Evolutionary conservation across 306 rosid genomes (phyloP), one percentile per base, ranked within the genome.

Genomic region (Lablab purpureus): DNA sequence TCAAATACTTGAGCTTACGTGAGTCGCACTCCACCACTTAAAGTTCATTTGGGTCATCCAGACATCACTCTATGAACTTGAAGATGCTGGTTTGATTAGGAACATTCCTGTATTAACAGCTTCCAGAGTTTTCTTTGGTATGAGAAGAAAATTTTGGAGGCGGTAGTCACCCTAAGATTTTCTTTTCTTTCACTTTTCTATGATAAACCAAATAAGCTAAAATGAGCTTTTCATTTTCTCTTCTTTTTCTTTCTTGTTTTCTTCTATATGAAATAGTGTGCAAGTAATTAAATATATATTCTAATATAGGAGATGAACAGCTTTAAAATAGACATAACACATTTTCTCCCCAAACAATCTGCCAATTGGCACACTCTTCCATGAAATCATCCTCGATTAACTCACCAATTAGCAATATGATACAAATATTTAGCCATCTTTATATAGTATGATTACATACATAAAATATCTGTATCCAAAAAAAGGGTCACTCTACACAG

Each of bases 261-360:
- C 67, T 28, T 62, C 45, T 60, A 62, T 30, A 62, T 41, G 25
- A 32, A 63, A 32, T 13, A 32, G 45, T 32, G 14, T n/a, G 23
- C 1, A 63, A 52, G 51, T 43, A 66, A 52, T n/a, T 71, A 56
- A 22, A 37, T 41, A 45, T 40, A 82, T 45, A 37, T 56, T 47
- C 21, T 60, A 36, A 32, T 58, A 43, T 73, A 81, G 43, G 36
- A 36, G n/a, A 84, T 28, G 46, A 77, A 46, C 73, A 67, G 10
- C 19, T 25, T 45, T 10, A 45, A 74, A 81, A 60, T 55, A 66
- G 45, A 59, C 59, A 73, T 25, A 12, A 55, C 25, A 34, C 19
- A 37, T 69, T 62, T 60, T 8, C 51, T 73, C 36, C 37, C n/a
- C 28, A 19, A 77, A 52, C 46, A 37, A 30, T 40, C 37, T 49